These are phyloP conservation scores for Periconia macrospinosa DNA, from an alignment of 2,329 filamentous ascomycete genomes.

Conservation along the genomic window DNA sequence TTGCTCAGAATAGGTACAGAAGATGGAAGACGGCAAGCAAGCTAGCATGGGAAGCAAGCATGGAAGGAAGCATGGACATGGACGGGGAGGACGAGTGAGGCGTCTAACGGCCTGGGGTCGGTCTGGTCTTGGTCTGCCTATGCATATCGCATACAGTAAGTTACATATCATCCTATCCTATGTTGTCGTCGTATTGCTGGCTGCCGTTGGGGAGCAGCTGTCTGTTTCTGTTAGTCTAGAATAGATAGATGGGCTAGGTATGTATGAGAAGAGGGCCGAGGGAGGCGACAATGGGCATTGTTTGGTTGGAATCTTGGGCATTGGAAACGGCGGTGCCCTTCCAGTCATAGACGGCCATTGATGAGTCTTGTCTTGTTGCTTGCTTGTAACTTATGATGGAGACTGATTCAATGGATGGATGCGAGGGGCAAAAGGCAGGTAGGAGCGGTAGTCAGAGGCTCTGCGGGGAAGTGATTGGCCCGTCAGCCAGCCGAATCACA, in stretches of 20 bases:
- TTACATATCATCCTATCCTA: not conserved
- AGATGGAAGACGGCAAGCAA: conserved; percentile 23
- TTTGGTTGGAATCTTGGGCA: not conserved
- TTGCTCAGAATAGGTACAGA: conserved; percentile 41
- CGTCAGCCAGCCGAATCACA: conserved; percentile 27
- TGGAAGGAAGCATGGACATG: too few relatives aligned
- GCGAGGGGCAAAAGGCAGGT: conserved; percentile 24
- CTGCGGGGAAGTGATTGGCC: conserved; percentile 19
- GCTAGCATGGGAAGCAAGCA: conserved; percentile 22
- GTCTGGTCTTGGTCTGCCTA: too few relatives aligned
- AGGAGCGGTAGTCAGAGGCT: conserved; percentile 13
- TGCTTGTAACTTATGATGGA: too few relatives aligned
- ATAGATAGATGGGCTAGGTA: too few relatives aligned
- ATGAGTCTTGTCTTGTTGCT: too few relatives aligned
- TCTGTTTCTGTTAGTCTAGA: too few relatives aligned
- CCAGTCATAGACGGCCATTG: conserved; percentile 12
- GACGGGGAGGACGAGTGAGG: too few relatives aligned
- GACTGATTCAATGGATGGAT: conserved; percentile 28
- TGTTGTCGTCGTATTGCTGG: not conserved
- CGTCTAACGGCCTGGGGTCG: conserved; percentile 38
- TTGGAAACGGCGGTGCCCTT: too few relatives aligned
- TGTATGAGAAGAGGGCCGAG: too few relatives aligned
- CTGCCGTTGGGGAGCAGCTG: too few relatives aligned
- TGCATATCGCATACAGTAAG: too few relatives aligned
- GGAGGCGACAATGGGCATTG: too few relatives aligned